phyloP scores from a whole-genome alignment of 164 flowering plant species.

The Berberis vulgaris region DNA sequence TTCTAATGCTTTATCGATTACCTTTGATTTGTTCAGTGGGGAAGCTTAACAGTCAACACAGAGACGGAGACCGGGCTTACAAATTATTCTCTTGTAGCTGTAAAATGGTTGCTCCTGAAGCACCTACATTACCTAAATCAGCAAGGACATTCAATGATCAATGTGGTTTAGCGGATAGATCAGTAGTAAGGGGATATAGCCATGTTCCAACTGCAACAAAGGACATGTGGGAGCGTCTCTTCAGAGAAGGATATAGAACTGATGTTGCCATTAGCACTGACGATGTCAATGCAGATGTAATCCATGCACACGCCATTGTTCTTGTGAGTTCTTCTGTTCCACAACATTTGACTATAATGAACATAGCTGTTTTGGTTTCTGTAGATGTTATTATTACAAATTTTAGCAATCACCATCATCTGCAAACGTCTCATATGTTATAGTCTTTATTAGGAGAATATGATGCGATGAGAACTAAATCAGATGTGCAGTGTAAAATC shows the following conservation, averaged over 20 bases:
- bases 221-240: slow-evolving; percentile 62
- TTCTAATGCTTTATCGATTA: background rate
- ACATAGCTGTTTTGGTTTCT: no score
- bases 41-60: slow-evolving; percentile 8
- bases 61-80: slow-evolving; percentile 8
- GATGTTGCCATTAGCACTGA: slow-evolving; percentile 60
- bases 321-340: slow-evolving; percentile 41
- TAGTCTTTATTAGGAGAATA: no score
- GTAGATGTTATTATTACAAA: no score
- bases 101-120: slow-evolving; percentile 4
- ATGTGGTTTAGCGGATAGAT: slow-evolving; percentile 4
- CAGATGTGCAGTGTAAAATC: no score
- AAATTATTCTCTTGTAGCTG: background rate
- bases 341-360: no score
- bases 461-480: no score
- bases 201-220: slow-evolving; percentile 23
- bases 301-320: slow-evolving; percentile 63
- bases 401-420: no score
- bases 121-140: slow-evolving; percentile 39
- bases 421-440: no score
- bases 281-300: slow-evolving; percentile 24
- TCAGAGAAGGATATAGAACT: slow-evolving; percentile 60
- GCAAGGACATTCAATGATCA: slow-evolving; percentile 7
- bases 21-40: slow-evolving; percentile 1
- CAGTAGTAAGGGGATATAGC: slow-evolving; percentile 14